phyloP scores from a whole-genome alignment of 1,284 basidiomycete genomes.

The Ganoderma lingzhi region DNA sequence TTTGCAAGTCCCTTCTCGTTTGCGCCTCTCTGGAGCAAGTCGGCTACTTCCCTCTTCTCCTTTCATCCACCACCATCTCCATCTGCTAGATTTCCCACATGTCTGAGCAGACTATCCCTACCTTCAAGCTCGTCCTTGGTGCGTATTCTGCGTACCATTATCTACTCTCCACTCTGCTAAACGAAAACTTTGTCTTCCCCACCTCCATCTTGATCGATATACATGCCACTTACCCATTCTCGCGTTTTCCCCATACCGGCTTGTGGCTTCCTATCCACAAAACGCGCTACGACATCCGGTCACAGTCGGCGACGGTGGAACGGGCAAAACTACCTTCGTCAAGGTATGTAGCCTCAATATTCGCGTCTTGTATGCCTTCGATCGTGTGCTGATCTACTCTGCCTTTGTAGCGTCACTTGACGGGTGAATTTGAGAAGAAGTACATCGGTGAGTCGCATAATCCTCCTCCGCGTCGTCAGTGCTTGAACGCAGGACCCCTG shows the following conservation, averaged over 20 bases:
- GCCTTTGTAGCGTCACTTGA: slow-evolving; percentile 88
- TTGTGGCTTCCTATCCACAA: slow-evolving; percentile 18
- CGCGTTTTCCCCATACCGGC: slow-evolving; percentile 36
- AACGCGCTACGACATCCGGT: slow-evolving; percentile 34
- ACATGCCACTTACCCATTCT: slow-evolving; percentile 39
- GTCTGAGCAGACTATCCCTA: slow-evolving; percentile 71
- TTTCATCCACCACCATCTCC: slow-evolving; percentile 39
- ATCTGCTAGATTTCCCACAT: slow-evolving; percentile 47
- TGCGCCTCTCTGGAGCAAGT: slow-evolving; percentile 35
- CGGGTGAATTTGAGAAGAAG: slow-evolving; percentile 99
- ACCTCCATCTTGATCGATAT: slow-evolving; percentile 34
- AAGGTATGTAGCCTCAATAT: slow-evolving; percentile 65
- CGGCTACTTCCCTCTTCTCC: slow-evolving; percentile 35
- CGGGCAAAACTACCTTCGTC: slow-evolving; percentile 98
- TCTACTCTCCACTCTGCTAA: slow-evolving; percentile 23
- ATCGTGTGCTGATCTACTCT: slow-evolving; percentile 66
- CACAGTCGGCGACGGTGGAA: slow-evolving; percentile 96
- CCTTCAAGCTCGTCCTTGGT: slow-evolving; percentile 99
- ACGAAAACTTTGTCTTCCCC: slow-evolving; percentile 30
- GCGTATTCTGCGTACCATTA: slow-evolving; percentile 41
- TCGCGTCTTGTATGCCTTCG: slow-evolving; percentile 37
- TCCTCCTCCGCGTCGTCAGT: slow-evolving; percentile 9
- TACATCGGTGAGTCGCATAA: slow-evolving; percentile 83
- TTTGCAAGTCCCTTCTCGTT: slow-evolving; percentile 35
- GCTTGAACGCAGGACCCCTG: slow-evolving; percentile 19